Conservation (phyloP, 2,329 filamentous ascomycete species). For the Corinectria fuckeliana region DNA sequence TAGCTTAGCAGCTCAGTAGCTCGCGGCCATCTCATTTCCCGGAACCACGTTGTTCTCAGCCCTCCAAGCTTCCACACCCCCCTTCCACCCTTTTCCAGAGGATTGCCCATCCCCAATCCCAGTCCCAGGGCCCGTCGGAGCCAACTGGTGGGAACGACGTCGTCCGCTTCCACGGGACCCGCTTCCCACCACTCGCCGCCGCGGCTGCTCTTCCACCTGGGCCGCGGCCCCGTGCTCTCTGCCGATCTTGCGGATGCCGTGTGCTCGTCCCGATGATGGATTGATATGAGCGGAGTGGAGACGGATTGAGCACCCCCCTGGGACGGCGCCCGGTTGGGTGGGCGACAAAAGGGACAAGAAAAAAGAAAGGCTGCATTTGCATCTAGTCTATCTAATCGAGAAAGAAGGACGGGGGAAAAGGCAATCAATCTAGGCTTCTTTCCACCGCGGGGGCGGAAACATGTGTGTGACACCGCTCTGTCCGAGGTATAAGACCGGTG, state of each 20-base stretch:
- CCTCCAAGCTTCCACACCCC: background rate
- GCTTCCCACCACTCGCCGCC: slow-evolving; percentile 24
- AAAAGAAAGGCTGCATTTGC: background rate
- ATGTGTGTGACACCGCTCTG: background rate
- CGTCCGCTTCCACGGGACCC: slow-evolving; percentile 20
- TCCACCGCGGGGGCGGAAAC: background rate
- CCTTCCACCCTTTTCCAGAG: background rate
- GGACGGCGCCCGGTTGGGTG: slow-evolving; percentile 2
- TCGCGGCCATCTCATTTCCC: slow-evolving; percentile 14
- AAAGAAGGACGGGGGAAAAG: background rate
- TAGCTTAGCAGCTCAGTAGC: no score
- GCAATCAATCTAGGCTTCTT: background rate
- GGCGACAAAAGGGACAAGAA: background rate
- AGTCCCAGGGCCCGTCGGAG: slow-evolving; percentile 26
- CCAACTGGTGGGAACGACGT: slow-evolving; percentile 31
- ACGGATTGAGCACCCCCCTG: background rate
- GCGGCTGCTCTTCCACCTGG: slow-evolving; percentile 17
- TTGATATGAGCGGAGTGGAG: slow-evolving; percentile 12
- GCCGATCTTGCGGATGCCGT: slow-evolving; percentile 37
- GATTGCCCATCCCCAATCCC: slow-evolving; percentile 9
- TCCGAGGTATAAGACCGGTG: background rate
- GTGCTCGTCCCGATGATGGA: slow-evolving; percentile 4
- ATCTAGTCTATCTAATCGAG: background rate
- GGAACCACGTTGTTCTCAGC: slow-evolving; percentile 15
- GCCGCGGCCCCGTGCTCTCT: slow-evolving; percentile 32